Percentiles rank a stretch among this genome's conserved stretches.
These are phyloP conservation scores for Gonium pectorale DNA, from an alignment of 139 green algal species.

Conservation along the genomic window DNA sequence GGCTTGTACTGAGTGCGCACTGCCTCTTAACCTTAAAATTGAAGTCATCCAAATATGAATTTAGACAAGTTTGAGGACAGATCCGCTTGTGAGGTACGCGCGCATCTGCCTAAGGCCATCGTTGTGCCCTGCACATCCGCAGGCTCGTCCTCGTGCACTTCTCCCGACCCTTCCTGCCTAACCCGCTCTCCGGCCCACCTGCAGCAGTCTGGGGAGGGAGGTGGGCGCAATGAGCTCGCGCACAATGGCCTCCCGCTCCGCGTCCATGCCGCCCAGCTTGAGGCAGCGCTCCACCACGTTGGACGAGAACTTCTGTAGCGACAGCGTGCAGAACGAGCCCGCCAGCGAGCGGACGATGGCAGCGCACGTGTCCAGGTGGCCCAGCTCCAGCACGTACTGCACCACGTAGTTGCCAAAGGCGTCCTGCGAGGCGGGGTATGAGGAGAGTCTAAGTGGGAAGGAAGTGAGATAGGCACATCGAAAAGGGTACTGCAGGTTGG, in stretches of 20 bases:
- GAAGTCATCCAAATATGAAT: too few species aligned
- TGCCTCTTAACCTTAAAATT: background rate
- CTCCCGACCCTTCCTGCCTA: too few species aligned
- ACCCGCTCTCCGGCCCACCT: slow-evolving; percentile 8
- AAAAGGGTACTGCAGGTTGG: background rate
- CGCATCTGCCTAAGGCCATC: too few species aligned
- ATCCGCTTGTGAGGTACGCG: too few species aligned
- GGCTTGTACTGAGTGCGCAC: background rate
- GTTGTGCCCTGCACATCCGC: too few species aligned
- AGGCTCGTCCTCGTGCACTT: too few species aligned
- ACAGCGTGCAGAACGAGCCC: slow-evolving; percentile 89
- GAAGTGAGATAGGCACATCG: too few species aligned
- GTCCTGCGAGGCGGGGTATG: slow-evolving; percentile 73
- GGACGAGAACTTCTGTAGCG: slow-evolving; percentile 97
- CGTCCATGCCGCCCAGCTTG: slow-evolving; percentile 89
- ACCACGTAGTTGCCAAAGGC: slow-evolving; percentile 99
- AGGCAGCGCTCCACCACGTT: slow-evolving; percentile 99
- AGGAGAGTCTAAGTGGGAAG: too few species aligned
- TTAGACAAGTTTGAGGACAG: too few species aligned
- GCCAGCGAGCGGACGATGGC: slow-evolving; percentile 84
- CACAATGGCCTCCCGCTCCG: slow-evolving; percentile 84
- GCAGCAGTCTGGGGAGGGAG: slow-evolving; percentile 85
- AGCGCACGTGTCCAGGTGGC: slow-evolving; percentile 78
- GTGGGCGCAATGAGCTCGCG: slow-evolving; percentile 85
- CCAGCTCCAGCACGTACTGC: slow-evolving; percentile 98